Base-by-base conservation (phyloP, 2,329 filamentous ascomycete genomes). In the Trichoderma semiorbis region DNA sequence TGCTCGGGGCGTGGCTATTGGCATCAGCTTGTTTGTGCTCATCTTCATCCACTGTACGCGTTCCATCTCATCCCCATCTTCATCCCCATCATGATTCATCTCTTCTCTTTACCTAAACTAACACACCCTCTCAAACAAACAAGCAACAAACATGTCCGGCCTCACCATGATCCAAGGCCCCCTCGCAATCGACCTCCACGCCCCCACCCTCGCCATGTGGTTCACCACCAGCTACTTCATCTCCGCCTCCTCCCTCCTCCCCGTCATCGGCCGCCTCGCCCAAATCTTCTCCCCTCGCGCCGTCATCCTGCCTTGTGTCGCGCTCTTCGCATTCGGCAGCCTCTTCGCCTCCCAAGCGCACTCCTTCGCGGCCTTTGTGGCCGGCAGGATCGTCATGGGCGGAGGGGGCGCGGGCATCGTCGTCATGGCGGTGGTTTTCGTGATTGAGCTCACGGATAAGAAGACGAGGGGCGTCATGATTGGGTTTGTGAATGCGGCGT, bases 81-180 rank as follows among this genome's bases (percentile, higher is more conserved):
- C 58, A 24, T 39, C 1, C 5, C n/a, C 21, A 10, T n/a, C 64
- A 24, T 21, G 21, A 32, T 16, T 66, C 63, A 26, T 7, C n/a
- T 26, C 8, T 2, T 34, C 43, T 34, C 43, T 14, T 26, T 7
- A 14, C 10, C 18, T 12, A 24, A 3, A 21, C 10, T 8, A 5
- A 30, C 24, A n/a, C n/a, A 6, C 18, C 16, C 34, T 14, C 12
- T 21, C 21, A 26, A 21, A 24, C 10, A 3, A 36, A 61, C 86
- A 87, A 87, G 86, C 87, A 7, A 83, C 88, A 73, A 96, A 96
- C 77, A 93, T 95, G 81, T 93, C 91, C 14, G 90, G 93, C 75
- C 90, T 97, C 78, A 93, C 92, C 7, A 95, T 94, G 70, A 92
- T 92, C 2, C 93, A 96, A 81, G 93, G 91, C 8, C 85, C 85